Evolutionary conservation across 2,329 filamentous ascomycete genomes (phyloP).

Genomic region (Pseudogymnoascus sp.): DNA sequence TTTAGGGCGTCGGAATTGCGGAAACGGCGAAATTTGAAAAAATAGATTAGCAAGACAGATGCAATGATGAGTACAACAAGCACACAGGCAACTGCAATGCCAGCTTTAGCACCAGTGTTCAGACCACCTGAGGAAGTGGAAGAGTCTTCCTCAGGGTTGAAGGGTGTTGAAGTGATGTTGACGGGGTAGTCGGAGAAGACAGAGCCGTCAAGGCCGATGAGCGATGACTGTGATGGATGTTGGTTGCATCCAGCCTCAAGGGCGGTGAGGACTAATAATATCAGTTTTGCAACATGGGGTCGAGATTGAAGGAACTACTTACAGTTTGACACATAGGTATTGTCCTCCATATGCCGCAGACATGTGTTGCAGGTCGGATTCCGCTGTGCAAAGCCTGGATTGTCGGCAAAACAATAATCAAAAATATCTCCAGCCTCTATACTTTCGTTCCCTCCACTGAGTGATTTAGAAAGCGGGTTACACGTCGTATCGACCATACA

Average conservation of each 20-base stretch:
- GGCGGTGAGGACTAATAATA: slow-evolving; percentile 38
- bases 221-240: slow-evolving; percentile 31
- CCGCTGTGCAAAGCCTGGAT: background rate
- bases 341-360: background rate
- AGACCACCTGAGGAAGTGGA: slow-evolving; percentile 13
- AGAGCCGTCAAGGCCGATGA: slow-evolving; percentile 23
- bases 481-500: slow-evolving; percentile 8
- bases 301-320: background rate
- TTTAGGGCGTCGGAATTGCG: slow-evolving; percentile 11
- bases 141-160: slow-evolving; percentile 24
- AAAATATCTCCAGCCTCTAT: background rate
- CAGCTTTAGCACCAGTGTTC: slow-evolving; percentile 19
- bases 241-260: slow-evolving; percentile 51
- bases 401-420: background rate
- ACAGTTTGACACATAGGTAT: background rate
- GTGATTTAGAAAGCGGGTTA: background rate
- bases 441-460: background rate
- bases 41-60: slow-evolving; percentile 17
- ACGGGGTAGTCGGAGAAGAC: slow-evolving; percentile 23
- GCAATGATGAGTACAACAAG: slow-evolving; percentile 15
- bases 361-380: background rate
- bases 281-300: background rate
- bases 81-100: slow-evolving; percentile 20
- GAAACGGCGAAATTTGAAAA: slow-evolving; percentile 15
- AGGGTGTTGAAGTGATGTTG: slow-evolving; percentile 31